Evolutionary conservation across 140 eudicot species (phyloP).

Genomic region (Bidens hawaiensis): DNA sequence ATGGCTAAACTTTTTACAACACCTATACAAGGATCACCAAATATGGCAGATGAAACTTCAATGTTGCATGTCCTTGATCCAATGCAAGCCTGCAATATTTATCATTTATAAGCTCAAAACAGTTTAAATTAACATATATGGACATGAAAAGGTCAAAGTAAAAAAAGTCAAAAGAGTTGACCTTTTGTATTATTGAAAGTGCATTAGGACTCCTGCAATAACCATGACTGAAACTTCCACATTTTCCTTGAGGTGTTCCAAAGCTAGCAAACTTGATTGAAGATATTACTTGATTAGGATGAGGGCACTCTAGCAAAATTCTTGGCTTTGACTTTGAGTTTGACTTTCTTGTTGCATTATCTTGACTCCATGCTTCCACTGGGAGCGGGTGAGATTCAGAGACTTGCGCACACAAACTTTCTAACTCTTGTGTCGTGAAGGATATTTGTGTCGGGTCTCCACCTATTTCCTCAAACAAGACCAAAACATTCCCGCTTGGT

Average conservation of each 20-base stretch:
- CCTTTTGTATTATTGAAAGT: slow-evolving; percentile 62
- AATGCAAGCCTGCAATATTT: slow-evolving; percentile 58
- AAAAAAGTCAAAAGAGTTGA: slow-evolving; percentile 15
- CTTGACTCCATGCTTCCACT: slow-evolving; percentile 62
- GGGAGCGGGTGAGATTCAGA: slow-evolving; percentile 77
- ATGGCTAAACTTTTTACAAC: slow-evolving; percentile 51
- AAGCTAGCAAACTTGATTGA: slow-evolving; percentile 88
- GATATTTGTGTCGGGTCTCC: slow-evolving; percentile 85
- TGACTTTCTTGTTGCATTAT: slow-evolving; percentile 30
- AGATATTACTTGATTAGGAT: slow-evolving; percentile 64
- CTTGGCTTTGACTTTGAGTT: slow-evolving; percentile 54
- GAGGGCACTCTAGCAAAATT: slow-evolving; percentile 61
- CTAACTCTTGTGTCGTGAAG: slow-evolving; percentile 48
- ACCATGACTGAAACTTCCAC: slow-evolving; percentile 87
- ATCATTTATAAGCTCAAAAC: neutral
- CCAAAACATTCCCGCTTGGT: slow-evolving; percentile 57
- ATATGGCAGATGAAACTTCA: slow-evolving; percentile 45
- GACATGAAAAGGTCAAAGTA: neutral
- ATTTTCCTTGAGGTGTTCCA: slow-evolving; percentile 82
- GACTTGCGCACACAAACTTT: slow-evolving; percentile 68
- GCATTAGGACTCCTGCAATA: slow-evolving; percentile 65
- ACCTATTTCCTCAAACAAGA: slow-evolving; percentile 80
- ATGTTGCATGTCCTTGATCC: slow-evolving; percentile 71
- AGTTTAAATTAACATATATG: neutral
- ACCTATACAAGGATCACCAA: slow-evolving; percentile 85